Evolutionary conservation across 148 eudicot genomes (phyloP), one percentile per base, ranked within the genome.

Genomic region (Silene uniflora): DNA sequence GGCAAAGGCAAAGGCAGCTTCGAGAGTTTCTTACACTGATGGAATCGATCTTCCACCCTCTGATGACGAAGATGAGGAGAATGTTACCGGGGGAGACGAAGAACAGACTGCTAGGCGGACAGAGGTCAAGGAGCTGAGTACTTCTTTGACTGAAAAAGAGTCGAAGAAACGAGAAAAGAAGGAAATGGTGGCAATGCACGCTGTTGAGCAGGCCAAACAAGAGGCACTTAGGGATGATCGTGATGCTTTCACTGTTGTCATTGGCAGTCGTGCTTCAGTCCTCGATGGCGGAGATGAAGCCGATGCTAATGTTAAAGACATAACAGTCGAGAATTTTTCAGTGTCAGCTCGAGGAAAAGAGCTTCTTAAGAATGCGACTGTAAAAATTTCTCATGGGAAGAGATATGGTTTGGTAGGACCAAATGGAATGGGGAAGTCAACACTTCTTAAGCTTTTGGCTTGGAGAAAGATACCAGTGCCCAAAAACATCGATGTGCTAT

Each of bases 401-500:
- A 87, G 93, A 59, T 89, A 89, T 62, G 91, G 93, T 64, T 64
- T 89, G 78, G 85, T 89, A 32, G 93, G 93, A 46, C 93, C 93
- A 24, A 89, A 89, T 75, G 93, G 93, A 27, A 89, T 32, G 87
- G 93, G 93, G 24, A 89, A 89, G 70, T 89, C 93, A 29, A 89
- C 93, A 19, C 87, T 89, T 67, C 79, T 89, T 65, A 89, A 89
- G 85, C 93, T 89, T 62, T 75, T 89, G 46, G 89, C 90, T 5
- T 89, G 93, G 93, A 87, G 93, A 83, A 89, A 84, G 79, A 77
- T 89, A 67, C 93, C 93, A 4, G 91, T 89, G 68, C 93, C 93
- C 0, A 89, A 87, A 80, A 87, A 89, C 73, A 89, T 89, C 35
- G 93, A 89, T 73, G 93, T 89, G 46, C 77, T 87, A 12, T 78